Conservation (phyloP, 768 basidiomycete species). For the Lactarius trivialis region DNA sequence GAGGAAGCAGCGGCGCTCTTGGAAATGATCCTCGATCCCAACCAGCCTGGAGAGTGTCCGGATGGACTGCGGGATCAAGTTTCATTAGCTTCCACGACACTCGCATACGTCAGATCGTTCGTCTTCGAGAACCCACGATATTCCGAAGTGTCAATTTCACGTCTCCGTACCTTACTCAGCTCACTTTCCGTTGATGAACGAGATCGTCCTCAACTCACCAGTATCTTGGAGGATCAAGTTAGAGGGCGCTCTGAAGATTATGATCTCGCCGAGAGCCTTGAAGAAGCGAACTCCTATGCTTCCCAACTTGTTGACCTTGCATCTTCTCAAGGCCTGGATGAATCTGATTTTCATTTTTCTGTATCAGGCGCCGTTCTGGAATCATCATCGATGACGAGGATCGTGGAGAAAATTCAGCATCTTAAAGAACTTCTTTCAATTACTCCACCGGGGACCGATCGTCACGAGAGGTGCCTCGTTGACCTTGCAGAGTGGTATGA, state of each 20-base stretch:
- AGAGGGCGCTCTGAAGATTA: too few species aligned
- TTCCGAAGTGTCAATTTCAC: not conserved
- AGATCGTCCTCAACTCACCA: not conserved
- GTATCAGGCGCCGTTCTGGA: not conserved
- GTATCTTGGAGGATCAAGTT: not conserved
- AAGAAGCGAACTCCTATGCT: too few species aligned
- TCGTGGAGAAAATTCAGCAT: not conserved
- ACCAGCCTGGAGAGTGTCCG: too few species aligned
- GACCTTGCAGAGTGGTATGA: too few species aligned
- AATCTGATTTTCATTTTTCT: not conserved
- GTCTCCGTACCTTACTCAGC: not conserved
- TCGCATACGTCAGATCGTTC: not conserved
- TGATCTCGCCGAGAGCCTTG: too few species aligned
- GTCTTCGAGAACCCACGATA: not conserved
- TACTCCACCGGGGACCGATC: too few species aligned
- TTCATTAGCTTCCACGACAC: not conserved
- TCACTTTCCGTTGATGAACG: not conserved
- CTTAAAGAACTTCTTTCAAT: too few species aligned
- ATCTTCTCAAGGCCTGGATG: not conserved
- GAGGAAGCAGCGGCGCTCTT: too few species aligned
- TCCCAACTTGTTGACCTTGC: not conserved
- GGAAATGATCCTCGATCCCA: too few species aligned
- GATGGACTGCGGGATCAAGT: too few species aligned
- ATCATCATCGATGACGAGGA: not conserved
- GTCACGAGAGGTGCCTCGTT: too few species aligned